Conservation (phyloP, 306 rosid species). For the Vigna unguiculata region DNA sequence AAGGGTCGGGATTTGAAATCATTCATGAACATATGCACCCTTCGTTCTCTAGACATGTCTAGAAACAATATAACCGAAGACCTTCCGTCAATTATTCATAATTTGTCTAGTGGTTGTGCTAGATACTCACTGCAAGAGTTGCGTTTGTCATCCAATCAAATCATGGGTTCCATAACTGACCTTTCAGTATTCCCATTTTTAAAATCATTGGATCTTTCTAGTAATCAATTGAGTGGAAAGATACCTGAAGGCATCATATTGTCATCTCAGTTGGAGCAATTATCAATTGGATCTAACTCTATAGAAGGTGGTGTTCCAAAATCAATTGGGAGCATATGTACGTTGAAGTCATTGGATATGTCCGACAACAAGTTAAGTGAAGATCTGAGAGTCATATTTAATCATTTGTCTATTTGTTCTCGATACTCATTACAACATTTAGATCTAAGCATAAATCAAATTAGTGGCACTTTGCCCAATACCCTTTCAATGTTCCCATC, state of each 20-base stretch:
- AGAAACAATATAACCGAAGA: not conserved
- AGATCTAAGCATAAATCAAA: not conserved
- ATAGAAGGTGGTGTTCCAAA: constrained; percentile 33
- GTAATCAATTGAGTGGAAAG: not conserved
- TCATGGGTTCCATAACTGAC: constrained; percentile 22
- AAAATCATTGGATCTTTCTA: not conserved
- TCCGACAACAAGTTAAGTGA: too few species aligned
- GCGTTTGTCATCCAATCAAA: not conserved
- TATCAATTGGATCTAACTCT: not conserved
- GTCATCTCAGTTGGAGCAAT: not conserved
- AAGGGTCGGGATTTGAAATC: not conserved
- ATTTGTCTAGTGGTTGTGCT: constrained; percentile 34
- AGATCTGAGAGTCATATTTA: not conserved
- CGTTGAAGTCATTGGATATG: too few species aligned
- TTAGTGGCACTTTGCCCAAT: not conserved
- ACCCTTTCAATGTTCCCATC: not conserved
- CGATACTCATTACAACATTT: not conserved
- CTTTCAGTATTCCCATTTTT: constrained; percentile 23
- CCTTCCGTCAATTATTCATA: constrained; percentile 20
- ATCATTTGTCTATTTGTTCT: not conserved
- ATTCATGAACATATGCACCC: not conserved
- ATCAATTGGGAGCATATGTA: not conserved
- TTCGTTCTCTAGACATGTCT: rapidly evolving
- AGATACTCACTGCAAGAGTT: constrained; percentile 37
- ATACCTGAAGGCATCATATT: not conserved